Evolutionary conservation across 2,329 filamentous ascomycete genomes (phyloP), one percentile per base, ranked within the genome.

Genomic region (Myriangium duriaei): DNA sequence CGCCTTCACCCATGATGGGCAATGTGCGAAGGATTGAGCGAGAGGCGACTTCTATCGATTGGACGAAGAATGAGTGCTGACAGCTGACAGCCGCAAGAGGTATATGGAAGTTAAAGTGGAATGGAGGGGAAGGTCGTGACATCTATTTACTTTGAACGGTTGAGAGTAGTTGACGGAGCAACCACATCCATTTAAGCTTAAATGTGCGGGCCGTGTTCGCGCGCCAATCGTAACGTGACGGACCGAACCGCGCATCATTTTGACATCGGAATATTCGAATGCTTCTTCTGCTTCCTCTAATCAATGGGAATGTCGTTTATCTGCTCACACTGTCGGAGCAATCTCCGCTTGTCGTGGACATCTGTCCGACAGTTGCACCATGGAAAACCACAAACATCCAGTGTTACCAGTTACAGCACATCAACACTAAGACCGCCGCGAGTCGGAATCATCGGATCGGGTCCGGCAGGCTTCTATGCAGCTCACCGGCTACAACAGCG

Each of bases 391-490:
- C 21, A n/a, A 26, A 26, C 7, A 40, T 34, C 11, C 26, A 14
- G 11, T 40, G 42, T 17, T n/a, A 34, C 18, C 11, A 32, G 17
- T 26, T 55, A 51, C 45, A 53, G 48, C 42, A 49, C 48, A 11
- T 7, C 7, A 7, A 37, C 39, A 29, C 41, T 45, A 29, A 49
- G 68, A 33, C 73, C 75, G 2, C 76, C 88, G 51, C 81, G 84
- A 34, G 69, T 96, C 58, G 91, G 88, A 42, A 73, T 96, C 45
- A 74, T 96, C 49, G 91, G 88, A 36, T 95, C 91, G 17, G 91
- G 91, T 1, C 91, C 91, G 1, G 91, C 91, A 10, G 91, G 91
- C 2, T 98, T 96, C 65, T 98, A 98, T 56, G 83, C 88, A 1
- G 80, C 91, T 1, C 84, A 91, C 52, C 75, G 86, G 41, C 71